Evolutionary conservation across 2,329 filamentous ascomycete species (phyloP).

Genomic region (Tolypocladium pustulatum): DNA sequence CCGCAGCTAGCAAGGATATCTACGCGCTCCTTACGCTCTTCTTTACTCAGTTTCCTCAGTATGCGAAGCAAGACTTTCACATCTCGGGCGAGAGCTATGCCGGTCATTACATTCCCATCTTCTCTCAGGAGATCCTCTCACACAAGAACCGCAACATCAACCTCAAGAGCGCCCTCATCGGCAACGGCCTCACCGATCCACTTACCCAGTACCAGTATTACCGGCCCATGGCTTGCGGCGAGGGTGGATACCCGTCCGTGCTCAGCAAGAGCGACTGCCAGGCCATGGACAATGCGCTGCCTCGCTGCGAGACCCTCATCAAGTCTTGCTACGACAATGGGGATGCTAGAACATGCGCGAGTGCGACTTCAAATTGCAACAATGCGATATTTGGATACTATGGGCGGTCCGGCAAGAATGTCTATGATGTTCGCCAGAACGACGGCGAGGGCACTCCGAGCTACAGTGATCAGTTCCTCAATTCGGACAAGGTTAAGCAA

Average conservation of each 20-base stretch:
- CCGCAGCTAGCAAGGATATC: slow-evolving; percentile 92
- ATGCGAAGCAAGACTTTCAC: slow-evolving; percentile 89
- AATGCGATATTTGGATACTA: slow-evolving; percentile 88
- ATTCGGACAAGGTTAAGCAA: slow-evolving; percentile 69
- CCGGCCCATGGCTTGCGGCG: slow-evolving; percentile 92
- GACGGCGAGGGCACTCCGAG: slow-evolving; percentile 82
- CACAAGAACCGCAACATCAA: slow-evolving; percentile 97
- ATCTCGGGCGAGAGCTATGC: slow-evolving; percentile 93
- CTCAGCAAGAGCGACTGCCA: slow-evolving; percentile 66
- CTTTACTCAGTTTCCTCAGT: slow-evolving; percentile 97
- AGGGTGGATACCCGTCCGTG: slow-evolving; percentile 85
- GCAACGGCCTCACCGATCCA: slow-evolving; percentile 90
- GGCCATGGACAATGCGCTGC: slow-evolving; percentile 83
- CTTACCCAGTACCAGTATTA: slow-evolving; percentile 90
- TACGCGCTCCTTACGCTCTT: slow-evolving; percentile 94
- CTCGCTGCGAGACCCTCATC: slow-evolving; percentile 80
- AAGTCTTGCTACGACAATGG: slow-evolving; percentile 83
- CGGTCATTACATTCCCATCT: slow-evolving; percentile 90
- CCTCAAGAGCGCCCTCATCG: slow-evolving; percentile 87
- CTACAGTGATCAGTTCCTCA: slow-evolving; percentile 83
- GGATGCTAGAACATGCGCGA: slow-evolving; percentile 83
- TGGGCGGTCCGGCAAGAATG: slow-evolving; percentile 82
- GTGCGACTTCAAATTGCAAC: slow-evolving; percentile 94
- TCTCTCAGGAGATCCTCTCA: slow-evolving; percentile 78
- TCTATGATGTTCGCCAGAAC: slow-evolving; percentile 84